Evolutionary conservation across 2,329 filamentous ascomycete species (phyloP).

Genomic region (Talaromyces sp.): DNA sequence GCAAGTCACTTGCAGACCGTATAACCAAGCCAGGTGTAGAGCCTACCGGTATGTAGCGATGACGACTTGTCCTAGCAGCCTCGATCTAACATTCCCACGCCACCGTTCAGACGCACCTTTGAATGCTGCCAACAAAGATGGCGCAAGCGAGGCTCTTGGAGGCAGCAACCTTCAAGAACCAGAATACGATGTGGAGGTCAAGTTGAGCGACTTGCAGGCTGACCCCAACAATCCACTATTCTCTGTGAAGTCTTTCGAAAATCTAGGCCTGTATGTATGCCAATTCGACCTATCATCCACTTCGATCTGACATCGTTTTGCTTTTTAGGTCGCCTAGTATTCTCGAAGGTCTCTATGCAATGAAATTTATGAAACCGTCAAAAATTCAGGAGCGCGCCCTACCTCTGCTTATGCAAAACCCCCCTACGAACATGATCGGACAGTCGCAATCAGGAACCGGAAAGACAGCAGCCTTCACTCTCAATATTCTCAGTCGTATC

Average conservation of each 20-base stretch:
- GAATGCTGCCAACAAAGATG: slow-evolving; percentile 29
- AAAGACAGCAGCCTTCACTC: slow-evolving; percentile 94
- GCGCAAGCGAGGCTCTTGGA: slow-evolving; percentile 34
- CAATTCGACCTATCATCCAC: neutral
- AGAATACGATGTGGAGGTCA: slow-evolving; percentile 86
- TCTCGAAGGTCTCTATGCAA: slow-evolving; percentile 69
- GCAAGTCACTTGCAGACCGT: slow-evolving; percentile 47
- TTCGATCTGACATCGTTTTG: neutral
- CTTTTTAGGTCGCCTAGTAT: slow-evolving; percentile 57
- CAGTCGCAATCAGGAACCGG: slow-evolving; percentile 99
- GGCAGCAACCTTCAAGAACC: slow-evolving; percentile 63
- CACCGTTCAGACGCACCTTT: slow-evolving; percentile 18
- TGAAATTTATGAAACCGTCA: slow-evolving; percentile 91
- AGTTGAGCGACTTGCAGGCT: slow-evolving; percentile 81
- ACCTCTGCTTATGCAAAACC: slow-evolving; percentile 79
- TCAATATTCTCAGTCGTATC: slow-evolving; percentile 84
- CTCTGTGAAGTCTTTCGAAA: slow-evolving; percentile 78
- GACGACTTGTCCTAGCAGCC: slow-evolving; percentile 36
- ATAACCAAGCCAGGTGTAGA: slow-evolving; percentile 43
- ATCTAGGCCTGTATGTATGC: slow-evolving; percentile 74
- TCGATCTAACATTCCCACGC: slow-evolving; percentile 13
- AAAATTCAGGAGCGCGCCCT: slow-evolving; percentile 97
- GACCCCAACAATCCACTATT: slow-evolving; percentile 84
- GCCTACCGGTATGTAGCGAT: slow-evolving; percentile 28
- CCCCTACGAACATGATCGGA: slow-evolving; percentile 91